Percentiles rank a stretch among this genome's conserved stretches.
Conservation (phyloP, 176 grass and related monocot genomes). For the Phoenix roebelenii region DNA sequence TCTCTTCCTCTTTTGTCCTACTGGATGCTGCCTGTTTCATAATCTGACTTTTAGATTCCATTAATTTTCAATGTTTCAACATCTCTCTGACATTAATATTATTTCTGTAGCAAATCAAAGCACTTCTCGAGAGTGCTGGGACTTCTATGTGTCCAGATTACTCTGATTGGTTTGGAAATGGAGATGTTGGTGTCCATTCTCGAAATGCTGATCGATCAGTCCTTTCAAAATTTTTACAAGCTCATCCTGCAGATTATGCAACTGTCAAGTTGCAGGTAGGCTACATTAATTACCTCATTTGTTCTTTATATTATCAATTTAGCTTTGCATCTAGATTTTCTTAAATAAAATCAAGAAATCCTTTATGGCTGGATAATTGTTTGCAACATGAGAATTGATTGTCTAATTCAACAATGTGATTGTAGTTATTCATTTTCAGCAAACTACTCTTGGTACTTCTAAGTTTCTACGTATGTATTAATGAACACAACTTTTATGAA, state of each 20-base stretch:
- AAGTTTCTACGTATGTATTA: too few species aligned
- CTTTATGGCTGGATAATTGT: too few species aligned
- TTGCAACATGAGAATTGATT: too few species aligned
- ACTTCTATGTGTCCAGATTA: conserved; percentile 84
- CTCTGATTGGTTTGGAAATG: conserved; percentile 78
- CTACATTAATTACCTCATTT: neutral
- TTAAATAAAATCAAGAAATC: too few species aligned
- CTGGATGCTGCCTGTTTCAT: conserved; percentile 9
- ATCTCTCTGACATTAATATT: neutral
- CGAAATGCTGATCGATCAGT: conserved; percentile 59
- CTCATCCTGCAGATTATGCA: conserved; percentile 79
- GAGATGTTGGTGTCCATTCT: conserved; percentile 44
- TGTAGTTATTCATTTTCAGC: too few species aligned
- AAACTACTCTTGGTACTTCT: too few species aligned
- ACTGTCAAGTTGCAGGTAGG: conserved; percentile 90
- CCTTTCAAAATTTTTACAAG: conserved; percentile 73
- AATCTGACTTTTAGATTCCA: conserved; percentile 8
- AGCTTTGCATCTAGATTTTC: neutral
- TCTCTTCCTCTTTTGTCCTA: conserved; percentile 2
- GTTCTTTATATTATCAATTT: neutral
- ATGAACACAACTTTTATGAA: too few species aligned
- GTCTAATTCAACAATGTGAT: too few species aligned
- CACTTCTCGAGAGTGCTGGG: conserved; percentile 80
- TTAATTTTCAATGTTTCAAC: neutral
- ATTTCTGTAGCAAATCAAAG: conserved; percentile 80